Base-by-base conservation (phyloP, 2,329 filamentous ascomycete genomes). In the Drechslera avenae region DNA sequence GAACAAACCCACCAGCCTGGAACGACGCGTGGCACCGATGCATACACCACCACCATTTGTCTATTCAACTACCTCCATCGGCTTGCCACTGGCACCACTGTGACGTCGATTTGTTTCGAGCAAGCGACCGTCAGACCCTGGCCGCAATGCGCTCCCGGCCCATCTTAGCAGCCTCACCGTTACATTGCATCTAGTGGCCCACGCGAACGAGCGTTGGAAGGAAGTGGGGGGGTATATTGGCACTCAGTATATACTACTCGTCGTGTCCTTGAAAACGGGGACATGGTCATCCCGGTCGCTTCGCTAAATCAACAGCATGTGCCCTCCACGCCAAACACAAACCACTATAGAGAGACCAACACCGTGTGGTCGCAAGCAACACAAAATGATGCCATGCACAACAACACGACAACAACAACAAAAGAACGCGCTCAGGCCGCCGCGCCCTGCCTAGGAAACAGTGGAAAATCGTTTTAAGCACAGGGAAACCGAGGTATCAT, bases 221-320 rank as follows among this genome's bases (percentile, higher is more conserved):
- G 39, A 40, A 53, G 48, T 43, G 39, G 39, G 48, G 39, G 48
- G 47, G 50, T 59, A 60, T 58, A 57, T 53, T 57, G 26, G 45
- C 54, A 54, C 37, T 42, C 62, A 60, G 55, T 64, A 63, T 65
- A 54, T 64, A 58, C 49, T 59, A 46, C 48, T 42, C 32, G 14
- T 45, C 47, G 40, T 52, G 47, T 62, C 43, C 52, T 57, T 54
- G 39, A 12, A 35, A 34, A 45, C 30, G 16, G 40, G 26, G 33
- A 50, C 46, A 39, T 30, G 35, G 26, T 33, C 31, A 46, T 52
- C 45, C 45, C 10, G 19, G 47, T 44, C 52, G 52, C 55, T 59
- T 50, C 56, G 53, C 48, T 48, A 54, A 44, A 44, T 42, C 33
- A 47, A 45, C 43, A 52, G 18, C 14, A 16, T 26, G 26, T 18